phyloP scores from a whole-genome alignment of 108 stramenopile species.

The Pelagomonas calceolata region DNA sequence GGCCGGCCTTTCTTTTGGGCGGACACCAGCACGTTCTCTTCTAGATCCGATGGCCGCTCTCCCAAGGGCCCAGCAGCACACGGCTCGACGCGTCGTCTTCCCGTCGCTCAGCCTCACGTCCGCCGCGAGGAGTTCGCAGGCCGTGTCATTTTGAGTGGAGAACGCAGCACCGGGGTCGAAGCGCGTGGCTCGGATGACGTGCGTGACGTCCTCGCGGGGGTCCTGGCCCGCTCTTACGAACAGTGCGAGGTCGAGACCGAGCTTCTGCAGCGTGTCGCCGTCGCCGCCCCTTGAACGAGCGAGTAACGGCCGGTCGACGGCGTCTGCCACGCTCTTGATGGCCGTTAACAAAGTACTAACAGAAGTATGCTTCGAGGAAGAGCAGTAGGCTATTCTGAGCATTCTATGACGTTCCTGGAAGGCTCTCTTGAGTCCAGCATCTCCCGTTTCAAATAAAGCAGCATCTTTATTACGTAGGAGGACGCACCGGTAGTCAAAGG shows the following conservation, averaged over 20 bases:
- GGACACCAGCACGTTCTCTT: too few species aligned
- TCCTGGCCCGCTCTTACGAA: background rate
- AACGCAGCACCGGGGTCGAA: too few species aligned
- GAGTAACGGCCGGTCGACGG: background rate
- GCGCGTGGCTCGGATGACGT: too few species aligned
- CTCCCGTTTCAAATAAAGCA: background rate
- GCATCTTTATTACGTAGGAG: background rate
- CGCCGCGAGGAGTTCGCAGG: too few species aligned
- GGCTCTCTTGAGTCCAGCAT: background rate
- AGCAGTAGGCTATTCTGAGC: background rate
- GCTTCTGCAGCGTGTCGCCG: background rate
- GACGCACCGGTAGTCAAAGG: background rate
- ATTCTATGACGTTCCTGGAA: background rate
- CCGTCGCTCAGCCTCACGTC: too few species aligned
- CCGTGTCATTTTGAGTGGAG: too few species aligned
- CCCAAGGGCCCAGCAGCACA: too few species aligned
- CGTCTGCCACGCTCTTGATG: background rate
- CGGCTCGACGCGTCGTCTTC: too few species aligned
- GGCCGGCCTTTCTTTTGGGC: too few species aligned
- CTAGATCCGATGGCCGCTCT: too few species aligned
- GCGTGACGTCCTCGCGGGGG: too few species aligned
- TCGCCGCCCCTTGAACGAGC: background rate
- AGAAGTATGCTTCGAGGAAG: background rate
- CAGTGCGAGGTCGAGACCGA: background rate
- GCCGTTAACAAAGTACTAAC: too few species aligned